Base-by-base conservation (phyloP, 2,329 filamentous ascomycete genomes). In the Dothiorella sarmentorum region DNA sequence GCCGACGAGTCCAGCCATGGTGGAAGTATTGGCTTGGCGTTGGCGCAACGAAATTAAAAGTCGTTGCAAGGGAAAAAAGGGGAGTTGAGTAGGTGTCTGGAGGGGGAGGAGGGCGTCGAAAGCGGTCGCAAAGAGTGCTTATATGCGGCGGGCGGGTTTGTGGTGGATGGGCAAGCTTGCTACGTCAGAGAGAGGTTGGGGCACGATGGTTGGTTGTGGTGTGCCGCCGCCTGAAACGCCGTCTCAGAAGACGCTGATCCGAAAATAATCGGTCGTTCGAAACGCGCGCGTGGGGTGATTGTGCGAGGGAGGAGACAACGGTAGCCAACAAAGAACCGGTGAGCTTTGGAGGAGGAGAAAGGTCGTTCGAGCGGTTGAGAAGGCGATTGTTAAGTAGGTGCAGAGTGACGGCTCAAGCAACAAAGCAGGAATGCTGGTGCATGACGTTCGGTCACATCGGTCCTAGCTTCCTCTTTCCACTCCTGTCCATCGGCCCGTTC, bases 1-100 rank as follows among this genome's bases (percentile, higher is more conserved):
- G 59, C 73, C 77, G 31, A 80, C 69, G 51, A 69, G 65, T 56
- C 69, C 68, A 44, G 78, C 74, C 78, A 80, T 80, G 66, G 59
- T 71, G 62, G n/a, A 3, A 40, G 24, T 53, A 53, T 53, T 53
- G 49, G 49, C 49, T 53, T 53, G 49, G 49, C 49, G 49, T n/a
- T n/a, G n/a, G n/a, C n/a, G n/a, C 31, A 24, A 40, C 10, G 24
- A 52, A 42, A 53, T 53, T 53, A 40, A 24, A 35, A 53, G 40
- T 40, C 49, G 40, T 40, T 35, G 49, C 49, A n/a, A 29, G 17
- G 17, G 35, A 53, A 22, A 40, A 40, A 40, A 38, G 24, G 24
- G 49, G 35, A 40, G 38, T 43, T n/a, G 26, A 10, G 38, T 44
- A 31, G 52, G 17, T 4, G 38, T 24, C 3, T 15, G 17, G 20